Evolutionary conservation across 805 yeast genomes (phyloP), one percentile per base, ranked within the genome.

Genomic region (Hanseniaspora hatyaiensis): DNA sequence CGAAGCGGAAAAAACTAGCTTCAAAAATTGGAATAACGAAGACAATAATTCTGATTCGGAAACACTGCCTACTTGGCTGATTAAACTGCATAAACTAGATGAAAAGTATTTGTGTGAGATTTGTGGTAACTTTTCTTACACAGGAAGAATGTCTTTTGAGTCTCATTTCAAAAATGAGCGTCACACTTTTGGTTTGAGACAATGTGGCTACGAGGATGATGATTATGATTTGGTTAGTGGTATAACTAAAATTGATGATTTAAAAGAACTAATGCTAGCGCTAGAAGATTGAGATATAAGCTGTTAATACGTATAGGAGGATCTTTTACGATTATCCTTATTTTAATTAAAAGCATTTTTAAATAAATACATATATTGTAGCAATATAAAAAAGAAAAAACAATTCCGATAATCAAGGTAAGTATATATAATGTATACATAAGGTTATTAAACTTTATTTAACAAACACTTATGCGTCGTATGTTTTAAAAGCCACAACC

Each of bases 21-120:
- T n/a, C n/a, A n/a, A n/a, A n/a, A n/a, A n/a, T n/a, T n/a, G n/a
- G n/a, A n/a, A n/a, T n/a, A n/a, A n/a, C n/a, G 8, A 63, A 20
- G 12, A 28, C 34, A 8, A 19, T 57, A 44, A 71, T 71, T 51
- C 77, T 16, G 96, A 88, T 62, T 96, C 96, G 0, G 73, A 72
- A 34, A 96, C 96, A 0, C 85, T 92, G 24, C 98, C 98, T 1
- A 77, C 71, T 47, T 92, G 98, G 98, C 67, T 92, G 24, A 88
- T 77, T 69, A 92, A 88, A 61, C 67, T 88, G 38, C 87, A 86
- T 56, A 98, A 98, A 0, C 68, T 88, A 9, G 82, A 82, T 49
- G 71, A 75, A 36, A 75, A 73, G 45, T 84, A 77, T 55, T 57
- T 64, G 1, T 92, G 98, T 61, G 96, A 92, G 63, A 74, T 92